Percentiles rank a stretch among this genome's conserved stretches.
phyloP scores from a whole-genome alignment of 495 filamentous ascomycete genomes.

The Aspergillus homomorphus region DNA sequence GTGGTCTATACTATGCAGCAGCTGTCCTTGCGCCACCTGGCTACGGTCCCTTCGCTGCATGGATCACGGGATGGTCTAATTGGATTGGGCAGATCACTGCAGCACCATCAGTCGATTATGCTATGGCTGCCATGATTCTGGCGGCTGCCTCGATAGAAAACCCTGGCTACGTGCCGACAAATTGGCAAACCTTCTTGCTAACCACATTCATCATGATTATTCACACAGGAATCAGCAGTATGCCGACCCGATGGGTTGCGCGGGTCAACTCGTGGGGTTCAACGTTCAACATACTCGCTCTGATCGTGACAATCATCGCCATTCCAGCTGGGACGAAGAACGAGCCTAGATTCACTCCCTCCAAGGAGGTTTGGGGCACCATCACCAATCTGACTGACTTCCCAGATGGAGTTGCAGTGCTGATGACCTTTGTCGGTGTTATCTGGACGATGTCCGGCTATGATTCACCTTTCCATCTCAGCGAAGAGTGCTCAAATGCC shows the following conservation, averaged over 20 bases:
- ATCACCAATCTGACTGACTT: conserved; percentile 70
- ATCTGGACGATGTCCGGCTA: conserved; percentile 69
- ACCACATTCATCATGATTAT: conserved; percentile 67
- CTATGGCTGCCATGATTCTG: conserved; percentile 67
- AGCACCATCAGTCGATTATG: conserved; percentile 64
- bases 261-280: conserved; percentile 74
- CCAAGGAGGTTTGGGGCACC: conserved; percentile 63
- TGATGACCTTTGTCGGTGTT: conserved; percentile 72
- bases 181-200: conserved; percentile 70
- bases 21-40: conserved; percentile 75
- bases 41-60: conserved; percentile 72
- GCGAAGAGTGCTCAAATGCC: conserved; percentile 76
- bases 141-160: conserved; percentile 67
- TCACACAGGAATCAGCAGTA: conserved; percentile 67
- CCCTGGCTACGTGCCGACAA: conserved; percentile 60
- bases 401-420: conserved; percentile 65
- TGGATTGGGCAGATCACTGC: conserved; percentile 70
- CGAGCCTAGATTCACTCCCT: conserved; percentile 59
- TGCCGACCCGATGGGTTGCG: conserved; percentile 73
- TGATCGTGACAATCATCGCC: conserved; percentile 64
- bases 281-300: conserved; percentile 68
- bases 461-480: conserved; percentile 72
- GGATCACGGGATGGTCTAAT: conserved; percentile 74
- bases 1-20: conserved; percentile 75
- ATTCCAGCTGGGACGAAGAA: conserved; percentile 63